These are phyloP conservation scores for Aschersonia sp. DNA, from an alignment of 2,329 filamentous ascomycete species.

Conservation along the genomic window DNA sequence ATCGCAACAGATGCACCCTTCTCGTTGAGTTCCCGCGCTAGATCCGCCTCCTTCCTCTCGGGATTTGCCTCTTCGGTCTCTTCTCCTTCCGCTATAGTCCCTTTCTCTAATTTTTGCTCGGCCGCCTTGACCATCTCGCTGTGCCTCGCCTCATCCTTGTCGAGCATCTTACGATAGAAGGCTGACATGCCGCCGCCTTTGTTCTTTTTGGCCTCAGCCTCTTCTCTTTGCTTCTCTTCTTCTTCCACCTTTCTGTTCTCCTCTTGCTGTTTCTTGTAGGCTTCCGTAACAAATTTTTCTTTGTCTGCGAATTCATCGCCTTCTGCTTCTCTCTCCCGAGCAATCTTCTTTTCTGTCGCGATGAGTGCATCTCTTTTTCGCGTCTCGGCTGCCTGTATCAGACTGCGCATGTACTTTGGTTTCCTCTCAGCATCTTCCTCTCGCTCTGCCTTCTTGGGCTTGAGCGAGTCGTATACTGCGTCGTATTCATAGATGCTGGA, in stretches of 20 bases:
- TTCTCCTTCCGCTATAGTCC: slow-evolving; percentile 11
- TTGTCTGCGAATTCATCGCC: slow-evolving; percentile 71
- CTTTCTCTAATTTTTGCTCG: slow-evolving; percentile 34
- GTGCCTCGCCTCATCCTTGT: slow-evolving; percentile 56
- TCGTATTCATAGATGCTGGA: slow-evolving; percentile 77
- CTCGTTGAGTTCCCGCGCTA: slow-evolving; percentile 53
- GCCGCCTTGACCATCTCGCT: slow-evolving; percentile 55
- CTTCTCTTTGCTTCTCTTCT: slow-evolving; percentile 53
- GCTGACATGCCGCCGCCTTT: slow-evolving; percentile 56
- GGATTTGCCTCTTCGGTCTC: slow-evolving; percentile 27
- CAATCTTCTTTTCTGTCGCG: slow-evolving; percentile 67
- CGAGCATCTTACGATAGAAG: slow-evolving; percentile 63
- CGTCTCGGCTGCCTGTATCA: slow-evolving; percentile 59
- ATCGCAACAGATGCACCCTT: slow-evolving; percentile 47
- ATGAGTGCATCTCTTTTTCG: slow-evolving; percentile 66
- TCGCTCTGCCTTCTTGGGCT: slow-evolving; percentile 45
- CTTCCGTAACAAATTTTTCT: slow-evolving; percentile 74
- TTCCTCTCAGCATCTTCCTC: slow-evolving; percentile 42
- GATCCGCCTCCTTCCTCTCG: slow-evolving; percentile 44
- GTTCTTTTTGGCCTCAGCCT: slow-evolving; percentile 49
- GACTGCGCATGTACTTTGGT: slow-evolving; percentile 65
- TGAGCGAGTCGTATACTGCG: slow-evolving; percentile 63
- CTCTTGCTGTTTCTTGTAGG: slow-evolving; percentile 69
- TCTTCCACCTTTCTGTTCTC: slow-evolving; percentile 57
- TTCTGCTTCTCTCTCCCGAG: slow-evolving; percentile 63